Evolutionary conservation across 371 early-diverging fungal species (phyloP).

Genomic region (Dentiscutata heterogama): DNA sequence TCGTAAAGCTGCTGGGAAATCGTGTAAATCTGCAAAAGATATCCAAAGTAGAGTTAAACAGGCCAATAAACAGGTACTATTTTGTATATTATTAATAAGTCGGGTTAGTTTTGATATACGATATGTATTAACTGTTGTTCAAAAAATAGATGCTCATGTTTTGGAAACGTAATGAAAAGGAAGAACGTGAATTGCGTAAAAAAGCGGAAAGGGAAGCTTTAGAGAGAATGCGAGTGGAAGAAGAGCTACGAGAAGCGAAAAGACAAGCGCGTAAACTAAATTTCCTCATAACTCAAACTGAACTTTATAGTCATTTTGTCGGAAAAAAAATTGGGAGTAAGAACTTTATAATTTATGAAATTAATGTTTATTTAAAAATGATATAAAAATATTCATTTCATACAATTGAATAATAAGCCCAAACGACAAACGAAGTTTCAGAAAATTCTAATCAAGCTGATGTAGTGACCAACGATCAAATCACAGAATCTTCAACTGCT

Average conservation of each 20-base stretch:
- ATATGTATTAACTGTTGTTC: neutral
- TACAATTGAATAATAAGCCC: constrained; percentile 25
- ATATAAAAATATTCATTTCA: constrained; percentile 24
- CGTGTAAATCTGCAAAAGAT: constrained; percentile 59
- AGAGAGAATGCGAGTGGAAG: constrained; percentile 85
- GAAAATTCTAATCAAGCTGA: constrained; percentile 53
- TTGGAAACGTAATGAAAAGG: constrained; percentile 93
- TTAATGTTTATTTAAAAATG: constrained; percentile 46
- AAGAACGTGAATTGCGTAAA: constrained; percentile 91
- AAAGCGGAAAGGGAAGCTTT: constrained; percentile 92
- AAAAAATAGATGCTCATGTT: constrained; percentile 75
- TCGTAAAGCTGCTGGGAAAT: constrained; percentile 59
- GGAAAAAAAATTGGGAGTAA: constrained; percentile 77
- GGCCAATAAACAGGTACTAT: constrained; percentile 57
- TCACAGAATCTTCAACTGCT: constrained; percentile 44
- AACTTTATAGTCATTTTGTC: constrained; percentile 97
- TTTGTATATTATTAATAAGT: neutral
- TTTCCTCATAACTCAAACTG: constrained; percentile 97
- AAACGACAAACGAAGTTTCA: neutral
- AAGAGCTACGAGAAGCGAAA: constrained; percentile 90
- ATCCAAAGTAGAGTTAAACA: constrained; percentile 59
- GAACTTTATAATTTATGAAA: constrained; percentile 38
- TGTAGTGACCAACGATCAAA: constrained; percentile 56
- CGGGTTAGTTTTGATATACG: too few relatives aligned
- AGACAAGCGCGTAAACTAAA: constrained; percentile 96